Percentiles rank a stretch among this genome's conserved stretches.
Evolutionary conservation across 371 early-diverging fungal species (phyloP).

Genomic region (Rhizopus microsporus): DNA sequence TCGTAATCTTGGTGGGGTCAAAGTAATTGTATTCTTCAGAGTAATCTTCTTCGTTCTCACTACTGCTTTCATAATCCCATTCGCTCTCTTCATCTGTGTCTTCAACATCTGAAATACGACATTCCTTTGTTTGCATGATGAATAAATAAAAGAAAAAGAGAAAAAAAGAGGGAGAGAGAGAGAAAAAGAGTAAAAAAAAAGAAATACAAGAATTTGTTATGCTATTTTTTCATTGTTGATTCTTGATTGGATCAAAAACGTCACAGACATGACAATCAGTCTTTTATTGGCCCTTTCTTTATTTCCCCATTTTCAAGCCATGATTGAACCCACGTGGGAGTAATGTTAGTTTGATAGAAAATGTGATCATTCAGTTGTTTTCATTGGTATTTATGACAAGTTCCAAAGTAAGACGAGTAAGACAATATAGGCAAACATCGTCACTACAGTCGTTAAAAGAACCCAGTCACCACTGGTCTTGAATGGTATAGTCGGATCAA

Average conservation of each 20-base stretch:
- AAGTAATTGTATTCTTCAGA: constrained; percentile 23
- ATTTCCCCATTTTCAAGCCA: neutral
- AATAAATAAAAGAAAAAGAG: neutral
- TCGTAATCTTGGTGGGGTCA: constrained; percentile 59
- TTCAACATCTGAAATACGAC: constrained; percentile 35
- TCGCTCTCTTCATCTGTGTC: constrained; percentile 20
- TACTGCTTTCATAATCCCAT: constrained; percentile 18
- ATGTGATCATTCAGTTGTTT: neutral
- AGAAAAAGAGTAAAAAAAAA: constrained; percentile 4
- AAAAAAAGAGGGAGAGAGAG: constrained; percentile 1
- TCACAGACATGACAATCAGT: constrained; percentile 8
- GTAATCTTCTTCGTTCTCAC: constrained; percentile 4
- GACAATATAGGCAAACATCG: constrained; percentile 50
- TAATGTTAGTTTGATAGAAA: constrained; percentile 1
- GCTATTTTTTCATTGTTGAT: neutral
- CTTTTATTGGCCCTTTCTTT: constrained; percentile 3
- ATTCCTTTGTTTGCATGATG: constrained; percentile 19
- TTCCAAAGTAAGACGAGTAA: constrained; percentile 48
- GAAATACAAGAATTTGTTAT: constrained; percentile 7
- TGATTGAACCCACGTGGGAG: no score
- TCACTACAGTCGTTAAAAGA: constrained; percentile 51
- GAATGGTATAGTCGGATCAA: constrained; percentile 46
- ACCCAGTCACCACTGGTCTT: constrained; percentile 56
- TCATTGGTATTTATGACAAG: constrained; percentile 4
- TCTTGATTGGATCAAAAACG: constrained; percentile 16